phyloP scores from a whole-genome alignment of 2,329 filamentous ascomycete genomes.

The Nemania sp. region DNA sequence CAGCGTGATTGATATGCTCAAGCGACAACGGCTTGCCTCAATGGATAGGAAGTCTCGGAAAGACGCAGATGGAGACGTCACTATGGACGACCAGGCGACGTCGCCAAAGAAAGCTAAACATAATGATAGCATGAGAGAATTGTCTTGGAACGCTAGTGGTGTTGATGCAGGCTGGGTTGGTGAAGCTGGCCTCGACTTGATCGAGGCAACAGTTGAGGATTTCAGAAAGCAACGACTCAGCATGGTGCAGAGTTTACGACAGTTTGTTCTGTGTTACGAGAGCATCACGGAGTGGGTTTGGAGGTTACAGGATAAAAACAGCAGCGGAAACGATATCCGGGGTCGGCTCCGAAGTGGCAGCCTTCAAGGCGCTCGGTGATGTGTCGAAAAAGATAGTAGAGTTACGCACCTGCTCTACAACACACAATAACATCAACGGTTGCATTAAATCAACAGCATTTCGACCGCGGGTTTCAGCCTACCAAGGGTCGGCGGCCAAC shows the following conservation, averaged over 20 bases:
- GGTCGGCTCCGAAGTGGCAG: slow-evolving; percentile 42
- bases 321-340: slow-evolving; percentile 21
- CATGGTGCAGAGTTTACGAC: slow-evolving; percentile 93
- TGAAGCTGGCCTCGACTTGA: slow-evolving; percentile 73
- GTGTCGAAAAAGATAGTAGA: background rate
- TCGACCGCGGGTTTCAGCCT: background rate
- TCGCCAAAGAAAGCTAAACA: slow-evolving; percentile 36
- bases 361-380: slow-evolving; percentile 33
- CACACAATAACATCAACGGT: slow-evolving; percentile 3
- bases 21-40: slow-evolving; percentile 67
- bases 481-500: background rate
- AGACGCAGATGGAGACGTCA: slow-evolving; percentile 51
- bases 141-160: slow-evolving; percentile 11
- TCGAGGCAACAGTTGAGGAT: slow-evolving; percentile 86
- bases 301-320: slow-evolving; percentile 48
- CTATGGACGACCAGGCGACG: slow-evolving; percentile 44
- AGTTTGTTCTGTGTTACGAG: slow-evolving; percentile 97
- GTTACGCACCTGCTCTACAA: background rate
- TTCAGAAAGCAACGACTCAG: slow-evolving; percentile 86
- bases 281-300: slow-evolving; percentile 85
- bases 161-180: slow-evolving; percentile 66
- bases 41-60: slow-evolving; percentile 28
- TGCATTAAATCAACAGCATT: slow-evolving; percentile 2
- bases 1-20: slow-evolving; percentile 93
- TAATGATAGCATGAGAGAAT: slow-evolving; percentile 6